Conservation (phyloP, 352 stramenopile species). For the Pythium grandisporangium region DNA sequence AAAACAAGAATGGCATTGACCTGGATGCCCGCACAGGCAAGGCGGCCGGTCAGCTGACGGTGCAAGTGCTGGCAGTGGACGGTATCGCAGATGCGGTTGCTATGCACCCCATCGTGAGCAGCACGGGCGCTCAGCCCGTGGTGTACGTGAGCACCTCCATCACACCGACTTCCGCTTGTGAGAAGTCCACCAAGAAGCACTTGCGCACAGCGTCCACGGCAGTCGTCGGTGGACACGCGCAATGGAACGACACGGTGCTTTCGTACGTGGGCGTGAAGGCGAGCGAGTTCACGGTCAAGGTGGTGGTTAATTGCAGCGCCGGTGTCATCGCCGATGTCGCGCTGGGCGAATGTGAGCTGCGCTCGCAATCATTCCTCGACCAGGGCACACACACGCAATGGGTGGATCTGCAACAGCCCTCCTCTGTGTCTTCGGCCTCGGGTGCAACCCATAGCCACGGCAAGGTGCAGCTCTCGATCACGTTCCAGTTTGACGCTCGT, state of each 20-base stretch:
- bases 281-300: slow-evolving; percentile 55
- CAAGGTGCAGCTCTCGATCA: slow-evolving; percentile 45
- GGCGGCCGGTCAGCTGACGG: slow-evolving; percentile 31
- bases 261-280: slow-evolving; percentile 60
- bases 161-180: slow-evolving; percentile 47
- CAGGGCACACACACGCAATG: slow-evolving; percentile 46
- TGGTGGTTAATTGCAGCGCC: slow-evolving; percentile 43
- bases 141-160: slow-evolving; percentile 56
- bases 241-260: slow-evolving; percentile 46
- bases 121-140: slow-evolving; percentile 8
- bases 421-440: slow-evolving; percentile 10
- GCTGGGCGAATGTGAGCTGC: slow-evolving; percentile 54
- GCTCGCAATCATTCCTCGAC: slow-evolving; percentile 39
- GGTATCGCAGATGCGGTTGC: slow-evolving; percentile 18
- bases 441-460: slow-evolving; percentile 10
- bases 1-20: slow-evolving; percentile 79
- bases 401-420: slow-evolving; percentile 35
- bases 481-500: slow-evolving; percentile 46
- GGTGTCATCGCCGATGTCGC: slow-evolving; percentile 58
- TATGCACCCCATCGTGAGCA: slow-evolving; percentile 21
- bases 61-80: slow-evolving; percentile 43
- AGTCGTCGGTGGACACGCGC: slow-evolving; percentile 12
- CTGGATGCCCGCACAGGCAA: slow-evolving; percentile 41
- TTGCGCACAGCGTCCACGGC: slow-evolving; percentile 25
- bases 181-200: slow-evolving; percentile 65